These are phyloP conservation scores for Lentinula edodes DNA, from an alignment of 768 basidiomycete genomes.

Conservation along the genomic window DNA sequence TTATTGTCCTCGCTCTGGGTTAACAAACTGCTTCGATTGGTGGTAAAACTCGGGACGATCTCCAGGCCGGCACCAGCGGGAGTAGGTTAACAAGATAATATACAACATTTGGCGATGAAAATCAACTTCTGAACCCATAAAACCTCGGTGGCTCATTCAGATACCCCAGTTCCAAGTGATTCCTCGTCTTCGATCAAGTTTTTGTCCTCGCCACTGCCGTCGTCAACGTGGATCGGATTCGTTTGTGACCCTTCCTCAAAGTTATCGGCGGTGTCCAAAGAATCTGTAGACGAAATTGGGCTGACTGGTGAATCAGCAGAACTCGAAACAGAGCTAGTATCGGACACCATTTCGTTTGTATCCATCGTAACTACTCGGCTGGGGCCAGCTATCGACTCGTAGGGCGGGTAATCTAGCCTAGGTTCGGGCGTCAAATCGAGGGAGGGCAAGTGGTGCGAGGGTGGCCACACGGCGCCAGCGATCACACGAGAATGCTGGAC, in stretches of 20 bases:
- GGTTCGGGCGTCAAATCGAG: not conserved
- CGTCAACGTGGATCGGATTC: not conserved
- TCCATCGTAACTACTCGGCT: not conserved
- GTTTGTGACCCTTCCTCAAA: not conserved
- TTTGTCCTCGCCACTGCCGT: not conserved
- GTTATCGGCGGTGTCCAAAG: not conserved
- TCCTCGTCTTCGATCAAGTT: not conserved
- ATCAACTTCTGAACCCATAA: too few relatives aligned
- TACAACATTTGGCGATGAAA: too few relatives aligned
- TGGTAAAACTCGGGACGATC: conserved; percentile 50
- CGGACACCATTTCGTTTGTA: not conserved
- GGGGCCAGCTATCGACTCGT: not conserved
- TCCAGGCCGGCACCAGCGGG: conserved; percentile 45
- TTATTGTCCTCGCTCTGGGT: conserved; percentile 54
- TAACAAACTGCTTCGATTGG: conserved; percentile 60
- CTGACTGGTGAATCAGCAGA: not conserved
- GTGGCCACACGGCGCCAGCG: not conserved
- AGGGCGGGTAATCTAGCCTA: not conserved
- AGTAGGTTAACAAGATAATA: too few relatives aligned
- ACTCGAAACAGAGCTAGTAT: not conserved
- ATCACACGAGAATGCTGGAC: not conserved
- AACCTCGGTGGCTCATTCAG: not conserved
- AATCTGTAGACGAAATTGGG: not conserved
- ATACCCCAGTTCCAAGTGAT: not conserved
- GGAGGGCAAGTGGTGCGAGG: not conserved